These are phyloP conservation scores for Backusella tuberculispora DNA, from an alignment of 192 early-diverging fungal genomes.

Conservation along the genomic window DNA sequence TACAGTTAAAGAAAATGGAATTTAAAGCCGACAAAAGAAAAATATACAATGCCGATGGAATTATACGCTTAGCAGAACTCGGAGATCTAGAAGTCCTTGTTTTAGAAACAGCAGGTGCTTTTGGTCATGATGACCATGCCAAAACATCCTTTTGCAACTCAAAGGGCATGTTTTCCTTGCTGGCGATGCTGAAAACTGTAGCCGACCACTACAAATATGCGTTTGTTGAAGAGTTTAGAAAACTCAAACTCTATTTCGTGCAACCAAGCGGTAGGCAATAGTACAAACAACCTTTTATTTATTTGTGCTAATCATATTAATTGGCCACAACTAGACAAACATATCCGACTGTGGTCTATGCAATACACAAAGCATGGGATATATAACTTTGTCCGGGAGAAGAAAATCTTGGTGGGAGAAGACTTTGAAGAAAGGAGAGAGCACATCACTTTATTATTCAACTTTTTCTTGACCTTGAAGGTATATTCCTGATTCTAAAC, in stretches of 20 bases:
- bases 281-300: conserved; percentile 10
- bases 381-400: conserved; percentile 15
- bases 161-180: conserved; percentile 16
- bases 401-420: conserved; percentile 16
- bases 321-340: conserved; percentile 1
- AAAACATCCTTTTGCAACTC: conserved; percentile 4
- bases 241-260: conserved; percentile 20
- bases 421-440: conserved; percentile 2
- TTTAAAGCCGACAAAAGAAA: too few species aligned
- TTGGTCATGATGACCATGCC: conserved; percentile 9
- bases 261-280: conserved; percentile 22
- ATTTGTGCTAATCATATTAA: conserved; percentile 9
- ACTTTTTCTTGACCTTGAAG: conserved; percentile 20
- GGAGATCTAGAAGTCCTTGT: conserved; percentile 23
- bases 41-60: too few species aligned
- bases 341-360: conserved; percentile 11
- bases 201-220: conserved; percentile 1
- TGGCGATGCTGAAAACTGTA: conserved; percentile 16
- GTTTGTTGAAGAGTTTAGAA: conserved; percentile 22
- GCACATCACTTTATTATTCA: neutral
- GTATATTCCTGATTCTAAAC: conserved; percentile 16
- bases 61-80: too few species aligned
- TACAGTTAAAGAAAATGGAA: too few species aligned
- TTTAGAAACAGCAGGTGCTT: conserved; percentile 14
- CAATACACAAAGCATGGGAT: neutral